phyloP scores from a whole-genome alignment of 2,329 filamentous ascomycete genomes.

The Chalara sp. region DNA sequence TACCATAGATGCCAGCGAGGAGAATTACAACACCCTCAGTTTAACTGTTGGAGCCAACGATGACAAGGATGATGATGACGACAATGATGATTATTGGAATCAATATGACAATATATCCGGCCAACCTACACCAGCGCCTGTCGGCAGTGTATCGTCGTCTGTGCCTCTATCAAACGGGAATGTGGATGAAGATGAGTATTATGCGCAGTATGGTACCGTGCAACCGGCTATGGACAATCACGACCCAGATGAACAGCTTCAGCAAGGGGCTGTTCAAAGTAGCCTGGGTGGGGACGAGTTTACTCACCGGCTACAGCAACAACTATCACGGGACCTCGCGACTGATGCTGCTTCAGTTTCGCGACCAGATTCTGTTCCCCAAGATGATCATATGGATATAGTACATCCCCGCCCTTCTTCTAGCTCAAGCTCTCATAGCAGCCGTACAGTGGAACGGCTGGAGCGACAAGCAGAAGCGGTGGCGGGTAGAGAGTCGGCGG shows the following conservation, averaged over 20 bases:
- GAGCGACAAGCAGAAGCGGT: conserved; percentile 42
- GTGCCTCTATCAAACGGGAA: conserved; percentile 11
- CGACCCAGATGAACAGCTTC: conserved; percentile 64
- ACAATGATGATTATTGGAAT: conserved; percentile 76
- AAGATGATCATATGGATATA: conserved; percentile 23
- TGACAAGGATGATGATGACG: conserved; percentile 46
- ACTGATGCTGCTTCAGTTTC: not conserved
- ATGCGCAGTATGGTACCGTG: conserved; percentile 68
- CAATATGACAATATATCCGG: conserved; percentile 67
- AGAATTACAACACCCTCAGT: conserved; percentile 34
- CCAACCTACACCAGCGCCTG: conserved; percentile 49
- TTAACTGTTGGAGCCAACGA: conserved; percentile 8
- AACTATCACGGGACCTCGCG: not conserved
- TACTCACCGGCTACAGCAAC: conserved; percentile 14
- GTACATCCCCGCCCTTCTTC: conserved; percentile 53
- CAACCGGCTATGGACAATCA: conserved; percentile 77
- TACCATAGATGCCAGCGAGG: conserved; percentile 55
- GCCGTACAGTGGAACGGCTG: conserved; percentile 49
- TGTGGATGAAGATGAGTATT: conserved; percentile 64
- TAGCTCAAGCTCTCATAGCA: conserved; percentile 49
- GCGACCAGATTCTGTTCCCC: not conserved
- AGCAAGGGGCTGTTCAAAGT: conserved; percentile 33
- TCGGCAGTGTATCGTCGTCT: conserved; percentile 54
- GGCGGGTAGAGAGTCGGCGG: conserved; percentile 53
- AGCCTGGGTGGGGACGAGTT: conserved; percentile 39